Evolutionary conservation across 805 yeast genomes (phyloP), one percentile per base, ranked within the genome.

Genomic region (Metschnikowia sp.): DNA sequence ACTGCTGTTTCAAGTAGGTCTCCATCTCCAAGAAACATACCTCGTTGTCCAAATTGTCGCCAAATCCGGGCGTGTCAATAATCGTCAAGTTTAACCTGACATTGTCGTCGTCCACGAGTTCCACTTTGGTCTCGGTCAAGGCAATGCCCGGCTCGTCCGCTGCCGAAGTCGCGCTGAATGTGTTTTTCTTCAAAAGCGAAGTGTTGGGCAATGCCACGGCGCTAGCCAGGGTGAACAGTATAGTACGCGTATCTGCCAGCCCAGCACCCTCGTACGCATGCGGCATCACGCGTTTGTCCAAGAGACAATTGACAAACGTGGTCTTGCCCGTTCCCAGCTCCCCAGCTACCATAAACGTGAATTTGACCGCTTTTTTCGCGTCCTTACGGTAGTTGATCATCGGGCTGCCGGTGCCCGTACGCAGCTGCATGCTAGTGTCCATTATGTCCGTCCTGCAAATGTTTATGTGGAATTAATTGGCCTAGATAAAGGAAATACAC

Each of bases 321-420:
- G 91, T 80, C 61, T 86, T 86, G 10, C 95, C 95, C 0, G 88
- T 78, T 13, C 92, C 92, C 51, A 82, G 76, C 40, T 80, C 79
- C 15, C 95, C 95, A 22, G 83, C 81, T 13, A 84, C 76, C 81
- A 86, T 76, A 57, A 86, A 70, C 35, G 90, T 82, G 69, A 86
- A 86, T 53, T 84, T 81, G 59, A 85, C 75, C 34, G 88, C 90
- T 58, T 86, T 82, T 59, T 79, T 83, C 53, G 81, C 78, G 57
- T 86, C 91, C 61, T 82, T 84, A 47, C 83, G 75, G 54, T 84
- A 72, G 57, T 72, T 71, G 58, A 72, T 71, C 69, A 72, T 69
- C 47, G 77, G 76, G 30, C 76, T 71, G 50, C 56, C 46, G 45
- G 43, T 33, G 51, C 52, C 44, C 13, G 66, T 55, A 29, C 66